Conservation (phyloP, 2,329 filamentous ascomycete genomes). For the Phyllosticta paracitricarpa region DNA sequence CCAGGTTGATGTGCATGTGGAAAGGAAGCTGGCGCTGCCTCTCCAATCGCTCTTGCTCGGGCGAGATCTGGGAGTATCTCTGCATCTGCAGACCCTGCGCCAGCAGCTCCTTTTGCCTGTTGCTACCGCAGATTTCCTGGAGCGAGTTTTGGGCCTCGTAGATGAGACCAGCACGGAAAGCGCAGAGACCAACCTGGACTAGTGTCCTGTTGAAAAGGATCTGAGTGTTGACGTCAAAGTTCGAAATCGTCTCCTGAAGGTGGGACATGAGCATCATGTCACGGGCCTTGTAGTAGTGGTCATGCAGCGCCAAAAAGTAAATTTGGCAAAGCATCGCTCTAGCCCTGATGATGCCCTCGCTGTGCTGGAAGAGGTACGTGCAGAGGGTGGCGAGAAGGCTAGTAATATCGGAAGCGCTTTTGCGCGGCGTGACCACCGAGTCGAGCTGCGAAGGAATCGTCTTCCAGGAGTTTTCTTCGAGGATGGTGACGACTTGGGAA, state of each 20-base stretch:
- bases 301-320: constrained; percentile 94
- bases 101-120: constrained; percentile 92
- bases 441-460: constrained; percentile 58
- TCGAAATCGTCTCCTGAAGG: constrained; percentile 90
- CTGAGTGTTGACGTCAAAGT: constrained; percentile 93
- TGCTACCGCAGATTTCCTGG: constrained; percentile 95
- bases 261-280: constrained; percentile 99
- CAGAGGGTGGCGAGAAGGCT: constrained; percentile 77
- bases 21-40: constrained; percentile 96
- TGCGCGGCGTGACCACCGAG: constrained; percentile 71
- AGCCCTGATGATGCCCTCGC: constrained; percentile 90
- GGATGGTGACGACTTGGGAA: constrained; percentile 79
- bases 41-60: constrained; percentile 94
- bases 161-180: constrained; percentile 91
- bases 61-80: constrained; percentile 88
- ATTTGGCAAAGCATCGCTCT: constrained; percentile 98
- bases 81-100: constrained; percentile 98
- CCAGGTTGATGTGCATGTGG: constrained; percentile 99
- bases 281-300: constrained; percentile 93
- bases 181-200: constrained; percentile 95
- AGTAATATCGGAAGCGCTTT: constrained; percentile 56
- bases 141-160: constrained; percentile 97
- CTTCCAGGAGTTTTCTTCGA: constrained; percentile 93
- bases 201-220: constrained; percentile 98
- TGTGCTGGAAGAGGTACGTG: constrained; percentile 89